phyloP scores from a whole-genome alignment of 2,329 filamentous ascomycete species.

The Aureobasidium musti region DNA sequence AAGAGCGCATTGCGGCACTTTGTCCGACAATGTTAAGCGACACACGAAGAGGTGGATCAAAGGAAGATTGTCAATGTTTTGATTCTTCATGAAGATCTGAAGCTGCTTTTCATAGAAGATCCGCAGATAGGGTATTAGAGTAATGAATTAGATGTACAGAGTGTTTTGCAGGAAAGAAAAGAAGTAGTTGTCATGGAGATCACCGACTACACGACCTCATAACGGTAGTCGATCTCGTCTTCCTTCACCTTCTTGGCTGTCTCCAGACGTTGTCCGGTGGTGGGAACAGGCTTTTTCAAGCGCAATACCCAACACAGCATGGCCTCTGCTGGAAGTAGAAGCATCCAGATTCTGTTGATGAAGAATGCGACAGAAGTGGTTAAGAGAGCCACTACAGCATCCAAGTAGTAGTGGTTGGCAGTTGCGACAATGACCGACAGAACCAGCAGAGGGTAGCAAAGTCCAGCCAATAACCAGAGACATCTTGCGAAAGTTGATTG shows the following conservation, averaged over 20 bases:
- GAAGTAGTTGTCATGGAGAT: neutral
- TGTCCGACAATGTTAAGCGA: constrained; percentile 5
- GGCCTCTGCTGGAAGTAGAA: constrained; percentile 56
- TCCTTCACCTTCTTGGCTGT: constrained; percentile 4
- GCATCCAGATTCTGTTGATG: constrained; percentile 54
- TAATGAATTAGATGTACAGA: neutral
- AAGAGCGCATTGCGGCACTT: neutral
- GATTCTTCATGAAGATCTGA: neutral
- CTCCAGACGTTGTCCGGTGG: constrained; percentile 52
- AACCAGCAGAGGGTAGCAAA: constrained; percentile 50
- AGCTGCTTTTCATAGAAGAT: neutral
- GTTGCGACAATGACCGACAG: constrained; percentile 60
- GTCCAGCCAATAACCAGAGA: constrained; percentile 42
- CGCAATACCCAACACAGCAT: constrained; percentile 52
- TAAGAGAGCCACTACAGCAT: constrained; percentile 54
- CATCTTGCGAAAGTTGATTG: constrained; percentile 7
- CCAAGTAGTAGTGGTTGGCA: constrained; percentile 63
- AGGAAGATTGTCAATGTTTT: constrained; percentile 5
- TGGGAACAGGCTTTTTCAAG: constrained; percentile 58
- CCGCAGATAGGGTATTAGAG: neutral
- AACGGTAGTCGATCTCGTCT: constrained; percentile 10
- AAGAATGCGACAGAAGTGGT: constrained; percentile 53
- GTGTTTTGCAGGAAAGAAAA: neutral
- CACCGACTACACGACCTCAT: constrained; percentile 13
- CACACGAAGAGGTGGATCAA: neutral